Percentiles rank a stretch among this genome's conserved stretches.
phyloP scores from a whole-genome alignment of 1,284 basidiomycete genomes.

The Amylostereum areolatum region DNA sequence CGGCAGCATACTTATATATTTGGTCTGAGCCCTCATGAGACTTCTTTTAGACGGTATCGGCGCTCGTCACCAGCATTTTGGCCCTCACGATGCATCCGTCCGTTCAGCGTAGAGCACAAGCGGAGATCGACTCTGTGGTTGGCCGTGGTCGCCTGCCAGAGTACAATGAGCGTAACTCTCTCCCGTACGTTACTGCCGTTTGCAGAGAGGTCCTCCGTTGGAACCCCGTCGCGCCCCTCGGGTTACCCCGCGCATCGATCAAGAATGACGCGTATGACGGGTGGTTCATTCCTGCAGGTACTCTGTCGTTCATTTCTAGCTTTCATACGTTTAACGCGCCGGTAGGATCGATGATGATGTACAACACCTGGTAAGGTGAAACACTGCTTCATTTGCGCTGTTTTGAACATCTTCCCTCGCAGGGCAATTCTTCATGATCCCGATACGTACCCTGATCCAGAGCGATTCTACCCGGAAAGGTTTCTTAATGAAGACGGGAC shows the following conservation, averaged over 20 bases:
- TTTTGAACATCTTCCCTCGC: neutral
- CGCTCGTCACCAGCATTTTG: neutral
- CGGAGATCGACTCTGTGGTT: slow-evolving; percentile 6
- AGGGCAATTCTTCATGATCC: neutral
- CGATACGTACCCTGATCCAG: neutral
- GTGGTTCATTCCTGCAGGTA: slow-evolving; percentile 2
- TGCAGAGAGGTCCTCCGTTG: slow-evolving; percentile 5
- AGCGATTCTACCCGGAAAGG: slow-evolving; percentile 3
- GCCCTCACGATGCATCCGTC: slow-evolving; percentile 3
- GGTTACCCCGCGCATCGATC: neutral
- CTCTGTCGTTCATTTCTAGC: neutral
- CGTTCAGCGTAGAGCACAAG: slow-evolving; percentile 4
- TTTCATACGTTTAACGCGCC: neutral
- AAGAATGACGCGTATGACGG: slow-evolving; percentile 1
- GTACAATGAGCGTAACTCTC: slow-evolving; percentile 3
- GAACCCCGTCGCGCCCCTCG: slow-evolving; percentile 1
- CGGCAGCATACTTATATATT: neutral
- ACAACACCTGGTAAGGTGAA: neutral
- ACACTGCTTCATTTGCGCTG: neutral
- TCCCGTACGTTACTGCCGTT: slow-evolving; percentile 6
- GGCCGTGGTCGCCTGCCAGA: slow-evolving; percentile 7
- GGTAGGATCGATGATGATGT: neutral
- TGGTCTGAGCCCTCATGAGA: neutral
- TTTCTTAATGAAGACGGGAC: slow-evolving; percentile 25
- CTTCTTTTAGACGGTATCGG: slow-evolving; percentile 1